Conservation (phyloP, 305 asterid species). For the Solanum hybrid region DNA sequence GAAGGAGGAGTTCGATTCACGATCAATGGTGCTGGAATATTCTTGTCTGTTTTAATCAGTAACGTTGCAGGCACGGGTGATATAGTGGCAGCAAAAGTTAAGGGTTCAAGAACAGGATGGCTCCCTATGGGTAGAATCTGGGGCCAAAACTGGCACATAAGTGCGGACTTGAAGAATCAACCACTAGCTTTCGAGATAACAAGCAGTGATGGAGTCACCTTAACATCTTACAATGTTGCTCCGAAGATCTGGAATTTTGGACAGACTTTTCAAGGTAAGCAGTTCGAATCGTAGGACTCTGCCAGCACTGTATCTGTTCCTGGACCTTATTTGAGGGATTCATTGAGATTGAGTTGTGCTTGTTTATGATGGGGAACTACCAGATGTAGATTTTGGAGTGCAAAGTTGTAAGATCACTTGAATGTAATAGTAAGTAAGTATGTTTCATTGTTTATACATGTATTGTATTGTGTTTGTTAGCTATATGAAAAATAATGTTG, state of each 20-base stretch:
- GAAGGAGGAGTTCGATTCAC: conserved; percentile 58
- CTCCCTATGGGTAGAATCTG: conserved; percentile 62
- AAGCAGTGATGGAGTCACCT: conserved; percentile 36
- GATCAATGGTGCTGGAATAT: conserved; percentile 40
- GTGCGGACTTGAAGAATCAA: conserved; percentile 43
- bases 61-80: conserved; percentile 64
- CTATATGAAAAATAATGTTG: not conserved
- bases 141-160: conserved; percentile 68
- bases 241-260: conserved; percentile 55
- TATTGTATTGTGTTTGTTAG: not conserved
- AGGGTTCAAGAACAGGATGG: conserved; percentile 68
- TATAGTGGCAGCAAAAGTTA: conserved; percentile 47
- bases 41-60: conserved; percentile 45
- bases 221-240: conserved; percentile 44
- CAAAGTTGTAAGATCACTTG: not conserved
- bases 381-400: not conserved
- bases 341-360: not conserved
- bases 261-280: conserved; percentile 31
- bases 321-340: not conserved
- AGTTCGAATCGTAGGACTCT: conserved; percentile 23
- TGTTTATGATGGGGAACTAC: not conserved
- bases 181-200: conserved; percentile 55
- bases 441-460: not conserved
- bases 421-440: not conserved
- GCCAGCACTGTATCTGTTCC: not conserved